Conservation (phyloP, 2,329 filamentous ascomycete species). For the Claviceps paspali region DNA sequence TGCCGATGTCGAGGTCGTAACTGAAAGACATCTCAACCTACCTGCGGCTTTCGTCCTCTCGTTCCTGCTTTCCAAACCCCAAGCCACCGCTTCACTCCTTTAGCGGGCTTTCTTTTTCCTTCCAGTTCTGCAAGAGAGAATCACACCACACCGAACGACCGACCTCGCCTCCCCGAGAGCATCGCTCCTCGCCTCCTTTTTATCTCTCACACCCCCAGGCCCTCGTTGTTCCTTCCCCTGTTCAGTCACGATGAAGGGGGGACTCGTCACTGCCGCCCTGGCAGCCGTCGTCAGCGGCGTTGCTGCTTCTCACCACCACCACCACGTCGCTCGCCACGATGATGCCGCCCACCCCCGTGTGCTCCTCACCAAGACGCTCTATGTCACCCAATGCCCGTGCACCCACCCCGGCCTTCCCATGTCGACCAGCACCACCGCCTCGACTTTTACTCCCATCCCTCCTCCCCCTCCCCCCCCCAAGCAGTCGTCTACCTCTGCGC, state of each 20-base stretch:
- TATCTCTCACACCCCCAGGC: too few relatives aligned
- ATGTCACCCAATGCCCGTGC: conserved; percentile 23
- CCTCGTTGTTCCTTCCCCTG: conserved; percentile 7
- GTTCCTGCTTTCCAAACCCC: conserved; percentile 25
- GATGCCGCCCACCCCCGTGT: too few relatives aligned
- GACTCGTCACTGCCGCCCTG: conserved; percentile 48
- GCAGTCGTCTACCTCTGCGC: too few relatives aligned
- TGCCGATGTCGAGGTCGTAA: conserved; percentile 35
- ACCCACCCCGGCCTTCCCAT: conserved; percentile 23
- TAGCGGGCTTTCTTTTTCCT: conserved; percentile 61
- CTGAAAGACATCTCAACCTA: conserved; percentile 25
- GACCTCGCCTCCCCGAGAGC: too few relatives aligned
- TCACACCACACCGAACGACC: neutral
- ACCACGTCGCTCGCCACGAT: conserved; percentile 47
- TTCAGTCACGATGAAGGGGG: conserved; percentile 55
- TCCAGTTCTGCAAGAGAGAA: neutral
- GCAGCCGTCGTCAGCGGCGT: conserved; percentile 43
- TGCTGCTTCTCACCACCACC: conserved; percentile 44
- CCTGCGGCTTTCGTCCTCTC: conserved; percentile 34
- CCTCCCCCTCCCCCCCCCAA: neutral
- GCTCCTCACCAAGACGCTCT: too few relatives aligned
- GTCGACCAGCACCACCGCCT: conserved; percentile 11
- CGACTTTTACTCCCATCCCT: neutral
- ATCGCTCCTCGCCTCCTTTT: too few relatives aligned
- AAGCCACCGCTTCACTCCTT: conserved; percentile 71